A percentile compares a stretch with the other conserved stretches of the same genome.
These are phyloP conservation scores for Diplocarpon rosae DNA, from an alignment of 2,329 filamentous ascomycete genomes.

Conservation along the genomic window DNA sequence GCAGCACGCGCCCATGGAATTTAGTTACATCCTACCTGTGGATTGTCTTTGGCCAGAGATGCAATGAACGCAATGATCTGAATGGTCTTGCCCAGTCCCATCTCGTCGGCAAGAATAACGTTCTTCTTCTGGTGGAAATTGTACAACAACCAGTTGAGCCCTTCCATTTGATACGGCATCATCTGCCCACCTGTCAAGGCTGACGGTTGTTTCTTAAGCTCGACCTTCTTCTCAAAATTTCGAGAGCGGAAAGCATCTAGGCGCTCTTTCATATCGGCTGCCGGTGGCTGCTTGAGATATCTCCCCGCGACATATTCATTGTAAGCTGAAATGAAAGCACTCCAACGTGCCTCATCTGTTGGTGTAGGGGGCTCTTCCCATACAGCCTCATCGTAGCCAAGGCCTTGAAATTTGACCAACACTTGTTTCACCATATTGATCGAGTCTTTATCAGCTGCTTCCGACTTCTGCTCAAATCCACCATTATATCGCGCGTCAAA, in stretches of 20 bases:
- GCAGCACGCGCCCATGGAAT: conserved; percentile 16
- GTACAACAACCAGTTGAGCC: conserved; percentile 88
- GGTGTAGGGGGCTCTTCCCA: conserved; percentile 72
- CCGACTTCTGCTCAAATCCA: conserved; percentile 39
- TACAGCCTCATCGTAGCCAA: conserved; percentile 81
- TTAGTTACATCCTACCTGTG: conserved; percentile 27
- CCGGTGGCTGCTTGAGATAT: conserved; percentile 50
- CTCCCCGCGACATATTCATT: conserved; percentile 73
- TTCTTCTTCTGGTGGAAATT: conserved; percentile 78
- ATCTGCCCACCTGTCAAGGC: conserved; percentile 67
- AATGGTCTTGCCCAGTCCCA: conserved; percentile 96
- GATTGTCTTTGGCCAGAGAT: conserved; percentile 55
- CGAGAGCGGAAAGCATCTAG: conserved; percentile 54
- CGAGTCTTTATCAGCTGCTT: conserved; percentile 59
- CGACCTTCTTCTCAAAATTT: conserved; percentile 54
- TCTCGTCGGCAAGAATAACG: conserved; percentile 89
- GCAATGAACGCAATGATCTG: conserved; percentile 79
- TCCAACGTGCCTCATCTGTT: conserved; percentile 56
- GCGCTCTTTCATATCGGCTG: conserved; percentile 52
- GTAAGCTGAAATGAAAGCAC: conserved; percentile 73
- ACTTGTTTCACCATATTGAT: conserved; percentile 63
- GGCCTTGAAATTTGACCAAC: conserved; percentile 83
- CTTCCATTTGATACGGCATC: conserved; percentile 90
- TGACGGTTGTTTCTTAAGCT: conserved; percentile 61
- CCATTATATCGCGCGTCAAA: conserved; percentile 64